These are phyloP conservation scores for Pyrenula massariospora DNA, from an alignment of 495 filamentous ascomycete genomes.

Conservation along the genomic window DNA sequence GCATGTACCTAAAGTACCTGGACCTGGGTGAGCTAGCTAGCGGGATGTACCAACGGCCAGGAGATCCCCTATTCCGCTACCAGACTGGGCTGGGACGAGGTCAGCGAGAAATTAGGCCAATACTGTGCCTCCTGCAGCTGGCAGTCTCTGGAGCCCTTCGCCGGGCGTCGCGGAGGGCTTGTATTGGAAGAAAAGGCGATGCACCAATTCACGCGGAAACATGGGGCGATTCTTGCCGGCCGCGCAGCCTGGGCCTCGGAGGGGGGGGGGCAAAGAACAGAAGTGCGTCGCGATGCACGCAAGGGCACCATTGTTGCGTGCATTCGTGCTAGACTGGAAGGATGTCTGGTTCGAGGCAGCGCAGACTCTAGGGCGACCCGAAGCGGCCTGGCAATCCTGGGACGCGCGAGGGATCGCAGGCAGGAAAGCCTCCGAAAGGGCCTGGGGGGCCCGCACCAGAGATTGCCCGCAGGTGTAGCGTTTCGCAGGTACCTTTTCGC, in stretches of 20 bases:
- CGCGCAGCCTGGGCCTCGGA: background rate
- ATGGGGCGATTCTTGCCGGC: background rate
- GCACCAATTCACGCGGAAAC: background rate
- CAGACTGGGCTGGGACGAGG: too few relatives aligned
- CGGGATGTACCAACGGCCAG: background rate
- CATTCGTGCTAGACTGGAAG: background rate
- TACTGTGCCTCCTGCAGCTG: background rate
- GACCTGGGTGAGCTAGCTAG: background rate
- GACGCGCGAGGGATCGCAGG: background rate
- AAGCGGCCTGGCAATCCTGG: background rate
- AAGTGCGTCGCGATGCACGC: background rate
- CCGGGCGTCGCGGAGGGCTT: background rate
- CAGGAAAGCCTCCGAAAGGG: background rate
- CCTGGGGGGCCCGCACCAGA: background rate
- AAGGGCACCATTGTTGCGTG: background rate
- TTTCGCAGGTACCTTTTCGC: background rate
- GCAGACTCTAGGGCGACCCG: too few relatives aligned
- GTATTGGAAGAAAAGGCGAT: too few relatives aligned
- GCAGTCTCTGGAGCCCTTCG: background rate
- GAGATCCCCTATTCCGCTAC: background rate
- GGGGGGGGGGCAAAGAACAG: too few relatives aligned
- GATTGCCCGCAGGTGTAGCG: too few relatives aligned
- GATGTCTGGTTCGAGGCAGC: too few relatives aligned
- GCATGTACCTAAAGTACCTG: background rate
- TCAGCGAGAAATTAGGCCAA: too few relatives aligned